A percentile compares a stretch with the other conserved stretches of the same genome.
phyloP scores from a whole-genome alignment of 2,329 filamentous ascomycete genomes.

The Penicillium oxalicum region DNA sequence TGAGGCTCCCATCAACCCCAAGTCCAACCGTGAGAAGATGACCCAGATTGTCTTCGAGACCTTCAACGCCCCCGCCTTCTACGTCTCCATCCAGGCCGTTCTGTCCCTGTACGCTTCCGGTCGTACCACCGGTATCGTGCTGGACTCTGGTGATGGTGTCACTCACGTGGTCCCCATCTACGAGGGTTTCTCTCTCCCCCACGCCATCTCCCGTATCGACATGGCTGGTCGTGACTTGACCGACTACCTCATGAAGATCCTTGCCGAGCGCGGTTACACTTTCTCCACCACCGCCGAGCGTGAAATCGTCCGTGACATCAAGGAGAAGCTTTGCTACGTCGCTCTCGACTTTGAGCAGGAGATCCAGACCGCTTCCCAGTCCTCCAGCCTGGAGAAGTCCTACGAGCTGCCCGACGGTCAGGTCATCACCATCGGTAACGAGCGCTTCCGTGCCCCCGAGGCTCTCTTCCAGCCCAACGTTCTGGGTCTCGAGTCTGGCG shows the following conservation, averaged over 20 bases:
- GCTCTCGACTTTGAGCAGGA: constrained; percentile 99
- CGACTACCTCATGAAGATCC: constrained; percentile 99
- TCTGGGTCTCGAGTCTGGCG: constrained; percentile 94
- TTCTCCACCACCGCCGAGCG: constrained; percentile 99
- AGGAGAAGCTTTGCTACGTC: constrained; percentile 99
- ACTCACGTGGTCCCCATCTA: constrained; percentile 99
- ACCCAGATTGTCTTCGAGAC: constrained; percentile 99
- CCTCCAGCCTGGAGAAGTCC: constrained; percentile 98
- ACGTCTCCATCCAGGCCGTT: constrained; percentile 99
- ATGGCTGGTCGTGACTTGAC: constrained; percentile 99
- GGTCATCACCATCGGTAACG: constrained; percentile 99
- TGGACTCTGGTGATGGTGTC: constrained; percentile 99
- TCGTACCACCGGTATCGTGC: constrained; percentile 99
- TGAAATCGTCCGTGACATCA: constrained; percentile 99
- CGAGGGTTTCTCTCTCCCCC: constrained; percentile 99
- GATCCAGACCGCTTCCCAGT: constrained; percentile 99
- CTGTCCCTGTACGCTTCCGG: constrained; percentile 98
- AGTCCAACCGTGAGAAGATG: constrained; percentile 99
- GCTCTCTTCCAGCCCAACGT: constrained; percentile 99
- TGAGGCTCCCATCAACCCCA: constrained; percentile 99
- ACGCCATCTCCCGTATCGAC: constrained; percentile 99
- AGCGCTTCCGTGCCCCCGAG: constrained; percentile 99
- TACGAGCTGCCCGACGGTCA: constrained; percentile 99
- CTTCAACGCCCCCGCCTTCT: constrained; percentile 99
- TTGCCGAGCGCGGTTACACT: constrained; percentile 97